Conservation (phyloP, 2,329 filamentous ascomycete species). For the Ophiosphaerella narmari region DNA sequence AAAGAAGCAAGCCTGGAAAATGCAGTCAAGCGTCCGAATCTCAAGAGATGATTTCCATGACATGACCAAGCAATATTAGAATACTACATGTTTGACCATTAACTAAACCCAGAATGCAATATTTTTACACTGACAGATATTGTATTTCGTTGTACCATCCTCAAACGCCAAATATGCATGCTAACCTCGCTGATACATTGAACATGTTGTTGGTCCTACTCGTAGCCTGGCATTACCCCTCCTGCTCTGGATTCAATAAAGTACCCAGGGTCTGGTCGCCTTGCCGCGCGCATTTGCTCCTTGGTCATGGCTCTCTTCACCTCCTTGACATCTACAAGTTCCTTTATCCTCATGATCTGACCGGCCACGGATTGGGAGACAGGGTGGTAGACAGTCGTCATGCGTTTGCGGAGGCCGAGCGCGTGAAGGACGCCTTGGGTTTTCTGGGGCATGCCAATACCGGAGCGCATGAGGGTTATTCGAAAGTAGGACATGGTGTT, state of each 20-base stretch:
- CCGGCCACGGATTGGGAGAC: constrained; percentile 81
- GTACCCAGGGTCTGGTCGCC: constrained; percentile 79
- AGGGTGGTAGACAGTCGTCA: constrained; percentile 87
- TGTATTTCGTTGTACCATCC: too few species aligned
- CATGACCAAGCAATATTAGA: too few species aligned
- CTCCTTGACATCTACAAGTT: constrained; percentile 82
- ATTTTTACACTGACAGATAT: too few species aligned
- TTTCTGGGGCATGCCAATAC: constrained; percentile 80
- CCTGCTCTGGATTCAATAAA: constrained; percentile 67
- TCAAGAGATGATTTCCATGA: too few species aligned
- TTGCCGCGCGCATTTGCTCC: constrained; percentile 69
- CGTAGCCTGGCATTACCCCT: constrained; percentile 1
- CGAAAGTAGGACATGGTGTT: constrained; percentile 77
- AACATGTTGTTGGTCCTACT: not conserved
- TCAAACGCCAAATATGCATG: too few species aligned
- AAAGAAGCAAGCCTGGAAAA: too few species aligned
- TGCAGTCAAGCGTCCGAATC: too few species aligned
- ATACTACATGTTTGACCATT: too few species aligned
- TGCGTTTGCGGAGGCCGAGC: constrained; percentile 82
- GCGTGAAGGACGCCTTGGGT: constrained; percentile 80
- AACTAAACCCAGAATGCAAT: too few species aligned
- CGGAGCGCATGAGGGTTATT: constrained; percentile 86
- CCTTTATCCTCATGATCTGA: constrained; percentile 93
- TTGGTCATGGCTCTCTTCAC: constrained; percentile 69
- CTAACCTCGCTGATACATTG: too few species aligned